phyloP scores from a whole-genome alignment of 1,284 basidiomycete species.

The Papiliotrema laurentii region DNA sequence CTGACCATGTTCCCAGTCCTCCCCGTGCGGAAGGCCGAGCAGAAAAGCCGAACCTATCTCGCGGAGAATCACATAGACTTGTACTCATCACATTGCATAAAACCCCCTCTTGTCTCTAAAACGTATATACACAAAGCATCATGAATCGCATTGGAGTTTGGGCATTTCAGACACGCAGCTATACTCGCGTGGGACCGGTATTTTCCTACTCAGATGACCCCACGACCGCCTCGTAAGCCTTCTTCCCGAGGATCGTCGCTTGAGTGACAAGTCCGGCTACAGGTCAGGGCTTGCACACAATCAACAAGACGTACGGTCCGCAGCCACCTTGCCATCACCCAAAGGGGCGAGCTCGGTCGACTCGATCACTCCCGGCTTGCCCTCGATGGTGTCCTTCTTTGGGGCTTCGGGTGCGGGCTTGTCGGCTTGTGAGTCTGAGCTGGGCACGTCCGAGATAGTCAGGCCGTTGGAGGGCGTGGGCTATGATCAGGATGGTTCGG shows the following conservation, averaged over 20 bases:
- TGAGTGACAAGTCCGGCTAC: constrained; percentile 19
- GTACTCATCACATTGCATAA: no score
- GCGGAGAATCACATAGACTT: no score
- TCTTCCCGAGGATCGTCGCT: constrained; percentile 17
- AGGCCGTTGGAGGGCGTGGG: not conserved
- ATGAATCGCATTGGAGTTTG: no score
- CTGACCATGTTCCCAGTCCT: no score
- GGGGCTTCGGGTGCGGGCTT: constrained; percentile 8
- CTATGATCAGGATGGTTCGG: not conserved
- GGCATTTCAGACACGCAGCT: no score
- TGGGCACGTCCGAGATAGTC: not conserved
- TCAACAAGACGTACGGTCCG: constrained; percentile 17
- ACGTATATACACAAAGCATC: no score
- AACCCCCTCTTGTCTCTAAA: no score
- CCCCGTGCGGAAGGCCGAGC: no score
- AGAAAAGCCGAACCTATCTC: no score
- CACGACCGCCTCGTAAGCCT: constrained; percentile 18
- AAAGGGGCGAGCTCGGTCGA: constrained; percentile 23
- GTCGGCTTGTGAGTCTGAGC: not conserved
- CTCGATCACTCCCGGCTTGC: constrained; percentile 21
- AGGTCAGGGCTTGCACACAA: not conserved
- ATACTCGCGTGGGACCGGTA: no score
- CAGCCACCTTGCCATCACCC: constrained; percentile 23
- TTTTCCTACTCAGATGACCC: constrained; percentile 12
- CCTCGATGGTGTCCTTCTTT: constrained; percentile 15